Base-by-base conservation (phyloP, 2,329 filamentous ascomycete genomes). In the Venturia aucupariae region DNA sequence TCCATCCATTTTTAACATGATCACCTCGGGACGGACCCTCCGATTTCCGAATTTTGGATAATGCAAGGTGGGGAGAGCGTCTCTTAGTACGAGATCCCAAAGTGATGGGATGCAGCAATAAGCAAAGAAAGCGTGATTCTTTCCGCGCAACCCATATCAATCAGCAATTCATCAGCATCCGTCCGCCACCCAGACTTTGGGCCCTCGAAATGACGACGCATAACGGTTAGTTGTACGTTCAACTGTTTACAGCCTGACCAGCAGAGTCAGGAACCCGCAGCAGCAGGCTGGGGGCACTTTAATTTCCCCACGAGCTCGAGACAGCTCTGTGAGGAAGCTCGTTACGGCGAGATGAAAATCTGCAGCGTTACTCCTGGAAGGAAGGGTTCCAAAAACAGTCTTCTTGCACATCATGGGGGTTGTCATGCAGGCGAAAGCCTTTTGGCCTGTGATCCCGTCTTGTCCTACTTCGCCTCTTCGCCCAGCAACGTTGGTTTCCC, bases 371-470 rank as follows among this genome's bases (percentile, higher is more conserved):
- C 30, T 57, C 51, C 51, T 22, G 30, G 51, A 8, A 57, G 15
- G 6, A 35, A 27, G 17, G 22, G n/a, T 57, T 57, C 51, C 51
- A 57, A 57, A 57, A 57, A 57, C 51, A 57, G 51, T n/a, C 15
- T 51, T n/a, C 30, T 57, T 57, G 51, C 19, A n/a, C 11, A 6
- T 38, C 35, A 38, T 35, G 3, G 30, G 27, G 19, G 30, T 4
- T 57, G 30, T 57, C 51, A 57, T 57, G 51, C 51, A 57, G 27
- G 51, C 51, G 35, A 57, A n/a, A 35, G 22, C 27, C 51, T 35
- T 57, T 35, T 35, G 51, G 51, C 51, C 30, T 57, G 51, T 57
- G 51, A 57, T 57, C 4, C 27, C 51, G 51, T 11, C 51, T 35
- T 57, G 51, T 57, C 27, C 51, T 57, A 35, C 51, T 7, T 38